Conservation (phyloP, 164 flowering plant species). For the Vitis amurensis region DNA sequence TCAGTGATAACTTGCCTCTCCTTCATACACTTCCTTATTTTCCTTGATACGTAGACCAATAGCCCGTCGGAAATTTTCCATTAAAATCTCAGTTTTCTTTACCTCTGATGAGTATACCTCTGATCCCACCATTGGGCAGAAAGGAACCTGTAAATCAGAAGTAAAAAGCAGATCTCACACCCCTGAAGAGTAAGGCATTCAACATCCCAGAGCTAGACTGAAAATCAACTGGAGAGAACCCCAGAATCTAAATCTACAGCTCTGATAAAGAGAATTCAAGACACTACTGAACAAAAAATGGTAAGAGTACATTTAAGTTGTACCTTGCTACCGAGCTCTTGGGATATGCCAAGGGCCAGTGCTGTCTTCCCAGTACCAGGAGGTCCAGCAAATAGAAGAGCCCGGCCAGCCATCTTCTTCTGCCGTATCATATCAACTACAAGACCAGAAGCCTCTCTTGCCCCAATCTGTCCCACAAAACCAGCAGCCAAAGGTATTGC, state of each 20-base stretch:
- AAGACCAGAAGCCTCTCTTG: conserved; percentile 94
- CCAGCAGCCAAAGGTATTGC: conserved; percentile 83
- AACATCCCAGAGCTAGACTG: neutral
- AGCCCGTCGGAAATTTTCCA: conserved; percentile 94
- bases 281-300: neutral
- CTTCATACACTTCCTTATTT: conserved; percentile 98
- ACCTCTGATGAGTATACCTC: conserved; percentile 99
- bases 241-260: neutral
- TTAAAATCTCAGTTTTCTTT: conserved; percentile 95
- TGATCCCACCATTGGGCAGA: conserved; percentile 99
- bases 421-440: conserved; percentile 94
- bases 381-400: conserved; percentile 93
- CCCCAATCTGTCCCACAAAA: conserved; percentile 86
- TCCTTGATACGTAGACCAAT: conserved; percentile 98
- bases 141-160: conserved; percentile 70
- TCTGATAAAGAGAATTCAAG: neutral
- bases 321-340: conserved; percentile 99
- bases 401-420: conserved; percentile 97
- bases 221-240: neutral
- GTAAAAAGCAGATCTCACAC: neutral
- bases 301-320: neutral
- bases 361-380: conserved; percentile 99
- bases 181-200: neutral
- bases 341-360: conserved; percentile 86
- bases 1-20: conserved; percentile 71